Evolutionary conservation across 2,329 filamentous ascomycete species (phyloP).

Genomic region (Colletotrichum echinochloae): DNA sequence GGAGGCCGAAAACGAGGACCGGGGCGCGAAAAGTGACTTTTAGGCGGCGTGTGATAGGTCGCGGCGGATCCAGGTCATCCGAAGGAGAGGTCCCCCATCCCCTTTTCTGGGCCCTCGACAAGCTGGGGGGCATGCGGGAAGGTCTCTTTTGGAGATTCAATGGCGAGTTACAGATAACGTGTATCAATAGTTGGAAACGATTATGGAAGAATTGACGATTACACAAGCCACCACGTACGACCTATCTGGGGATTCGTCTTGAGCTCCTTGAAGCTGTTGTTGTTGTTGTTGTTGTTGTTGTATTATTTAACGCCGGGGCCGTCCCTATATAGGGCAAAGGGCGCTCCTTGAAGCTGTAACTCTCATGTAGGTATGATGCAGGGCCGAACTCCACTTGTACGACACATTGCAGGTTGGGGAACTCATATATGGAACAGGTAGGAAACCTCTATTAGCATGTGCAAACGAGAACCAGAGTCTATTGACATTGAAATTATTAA

Average conservation of each 20-base stretch:
- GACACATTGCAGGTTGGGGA: constrained; percentile 21
- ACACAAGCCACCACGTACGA: not conserved
- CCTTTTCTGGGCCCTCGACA: constrained; percentile 17
- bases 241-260: not conserved
- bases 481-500: not conserved
- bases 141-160: not conserved
- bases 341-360: constrained; percentile 27
- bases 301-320: no score
- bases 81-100: constrained; percentile 2
- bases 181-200: not conserved
- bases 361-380: not conserved
- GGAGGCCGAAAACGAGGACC: constrained; percentile 32
- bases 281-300: no score
- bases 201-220: not conserved
- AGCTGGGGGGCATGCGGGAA: constrained; percentile 1
- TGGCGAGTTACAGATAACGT: constrained; percentile 27
- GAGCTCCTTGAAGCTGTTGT: no score
- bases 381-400: not conserved
- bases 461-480: not conserved
- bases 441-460: not conserved
- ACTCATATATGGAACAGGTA: constrained; percentile 12
- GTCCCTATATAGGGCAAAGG: no score
- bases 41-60: constrained; percentile 34
- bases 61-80: constrained; percentile 35
- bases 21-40: constrained; percentile 33